Conservation (phyloP, 2,329 filamentous ascomycete species). For the Colletotrichum salicis region DNA sequence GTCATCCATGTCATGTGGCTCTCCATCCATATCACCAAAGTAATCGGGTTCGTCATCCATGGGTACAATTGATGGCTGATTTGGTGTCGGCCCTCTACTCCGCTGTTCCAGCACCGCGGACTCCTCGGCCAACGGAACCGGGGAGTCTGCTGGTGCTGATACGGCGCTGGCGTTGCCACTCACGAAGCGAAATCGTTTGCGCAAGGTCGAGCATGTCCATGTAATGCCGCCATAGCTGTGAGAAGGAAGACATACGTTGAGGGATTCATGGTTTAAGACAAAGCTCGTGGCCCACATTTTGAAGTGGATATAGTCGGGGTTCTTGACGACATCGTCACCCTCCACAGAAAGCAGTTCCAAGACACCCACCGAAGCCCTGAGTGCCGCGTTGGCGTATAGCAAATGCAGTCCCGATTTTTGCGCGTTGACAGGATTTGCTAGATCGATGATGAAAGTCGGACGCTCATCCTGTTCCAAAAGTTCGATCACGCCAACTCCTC, state of each 20-base stretch:
- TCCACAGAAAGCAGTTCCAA: slow-evolving; percentile 67
- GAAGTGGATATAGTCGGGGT: slow-evolving; percentile 69
- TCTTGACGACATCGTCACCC: slow-evolving; percentile 52
- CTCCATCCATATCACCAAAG: slow-evolving; percentile 49
- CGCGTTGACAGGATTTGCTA: slow-evolving; percentile 67
- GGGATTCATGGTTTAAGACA: slow-evolving; percentile 60
- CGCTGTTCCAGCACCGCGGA: slow-evolving; percentile 47
- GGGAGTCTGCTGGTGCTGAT: slow-evolving; percentile 49
- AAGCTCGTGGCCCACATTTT: slow-evolving; percentile 74
- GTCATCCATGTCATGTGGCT: slow-evolving; percentile 32
- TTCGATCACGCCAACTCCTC: slow-evolving; percentile 75
- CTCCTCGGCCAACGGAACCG: slow-evolving; percentile 50
- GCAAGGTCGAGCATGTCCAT: slow-evolving; percentile 78
- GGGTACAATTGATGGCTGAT: slow-evolving; percentile 44
- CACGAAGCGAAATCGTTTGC: slow-evolving; percentile 75
- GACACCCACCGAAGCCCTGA: slow-evolving; percentile 67
- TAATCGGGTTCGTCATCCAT: slow-evolving; percentile 54
- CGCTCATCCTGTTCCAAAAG: slow-evolving; percentile 80
- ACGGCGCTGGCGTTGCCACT: slow-evolving; percentile 61
- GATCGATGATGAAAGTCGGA: slow-evolving; percentile 80
- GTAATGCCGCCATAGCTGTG: slow-evolving; percentile 71
- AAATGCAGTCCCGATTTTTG: slow-evolving; percentile 66
- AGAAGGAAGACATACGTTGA: slow-evolving; percentile 64
- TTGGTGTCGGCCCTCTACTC: slow-evolving; percentile 49
- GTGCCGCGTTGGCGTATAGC: slow-evolving; percentile 74